Evolutionary conservation across 192 early-diverging fungal genomes (phyloP).

Genomic region (Funneliformis mosseae): DNA sequence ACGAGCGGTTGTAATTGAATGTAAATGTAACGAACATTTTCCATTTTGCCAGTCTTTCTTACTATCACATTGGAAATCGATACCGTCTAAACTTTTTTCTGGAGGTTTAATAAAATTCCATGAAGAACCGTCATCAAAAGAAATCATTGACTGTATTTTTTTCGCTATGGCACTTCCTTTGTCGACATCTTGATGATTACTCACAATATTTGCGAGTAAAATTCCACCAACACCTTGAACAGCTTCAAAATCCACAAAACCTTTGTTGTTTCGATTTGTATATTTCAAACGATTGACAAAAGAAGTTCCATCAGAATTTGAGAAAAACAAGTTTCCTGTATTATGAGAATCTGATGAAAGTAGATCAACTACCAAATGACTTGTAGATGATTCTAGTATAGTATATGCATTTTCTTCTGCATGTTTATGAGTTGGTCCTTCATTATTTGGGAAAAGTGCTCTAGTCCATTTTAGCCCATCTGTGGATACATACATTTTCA

Average conservation of each 20-base stretch:
- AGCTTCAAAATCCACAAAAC: constrained; percentile 89
- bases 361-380: constrained; percentile 79
- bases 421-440: constrained; percentile 29
- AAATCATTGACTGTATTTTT: constrained; percentile 70
- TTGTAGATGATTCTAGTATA: constrained; percentile 77
- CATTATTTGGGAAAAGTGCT: constrained; percentile 54
- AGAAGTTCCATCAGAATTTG: constrained; percentile 87
- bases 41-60: constrained; percentile 42
- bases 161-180: constrained; percentile 47
- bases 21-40: constrained; percentile 83
- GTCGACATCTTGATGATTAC: constrained; percentile 70
- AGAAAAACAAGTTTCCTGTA: constrained; percentile 76
- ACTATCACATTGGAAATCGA: constrained; percentile 56
- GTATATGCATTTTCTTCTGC: constrained; percentile 81
- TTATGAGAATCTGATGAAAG: constrained; percentile 47
- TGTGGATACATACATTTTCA: constrained; percentile 38
- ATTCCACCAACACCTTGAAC: constrained; percentile 83
- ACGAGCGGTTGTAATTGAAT: constrained; percentile 73
- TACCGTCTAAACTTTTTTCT: constrained; percentile 54
- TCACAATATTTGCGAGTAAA: constrained; percentile 81
- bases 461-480: constrained; percentile 46
- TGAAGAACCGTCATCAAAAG: constrained; percentile 82
- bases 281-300: constrained; percentile 79
- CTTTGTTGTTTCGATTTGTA: constrained; percentile 74
- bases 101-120: constrained; percentile 79